Evolutionary conservation across 768 basidiomycete genomes (phyloP).

Genomic region (Cyathus striatus): DNA sequence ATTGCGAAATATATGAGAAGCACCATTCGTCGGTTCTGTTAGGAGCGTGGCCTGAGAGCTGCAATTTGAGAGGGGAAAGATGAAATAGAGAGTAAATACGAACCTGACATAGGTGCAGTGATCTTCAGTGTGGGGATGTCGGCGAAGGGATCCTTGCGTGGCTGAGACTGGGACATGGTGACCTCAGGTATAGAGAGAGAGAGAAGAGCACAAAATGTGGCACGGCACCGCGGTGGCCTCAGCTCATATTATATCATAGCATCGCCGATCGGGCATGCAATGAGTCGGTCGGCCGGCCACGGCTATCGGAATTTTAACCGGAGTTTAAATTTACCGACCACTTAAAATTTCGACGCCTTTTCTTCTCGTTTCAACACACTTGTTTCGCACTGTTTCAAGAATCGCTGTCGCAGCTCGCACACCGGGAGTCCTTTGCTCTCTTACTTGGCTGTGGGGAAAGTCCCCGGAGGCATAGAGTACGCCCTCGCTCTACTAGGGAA

Average conservation of each 20-base stretch:
- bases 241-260: too few species aligned
- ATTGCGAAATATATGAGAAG: conserved; percentile 58
- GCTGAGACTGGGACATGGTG: conserved; percentile 24
- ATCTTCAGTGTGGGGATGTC: conserved; percentile 53
- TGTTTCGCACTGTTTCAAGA: conserved; percentile 60
- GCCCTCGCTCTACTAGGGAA: conserved; percentile 55
- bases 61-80: conserved; percentile 1
- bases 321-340: conserved; percentile 14
- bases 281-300: background rate
- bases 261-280: too few species aligned
- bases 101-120: conserved; percentile 46
- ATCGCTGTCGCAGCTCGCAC: conserved; percentile 82
- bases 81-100: conserved; percentile 3
- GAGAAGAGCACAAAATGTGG: background rate
- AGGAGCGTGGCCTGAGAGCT: conserved; percentile 46
- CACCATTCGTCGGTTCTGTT: conserved; percentile 62
- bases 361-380: background rate
- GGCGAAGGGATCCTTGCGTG: conserved; percentile 33
- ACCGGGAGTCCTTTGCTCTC: conserved; percentile 52
- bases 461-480: conserved; percentile 86
- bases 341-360: conserved; percentile 5
- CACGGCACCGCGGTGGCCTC: too few species aligned
- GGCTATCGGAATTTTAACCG: conserved; percentile 10
- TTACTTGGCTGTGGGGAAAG: conserved; percentile 80
- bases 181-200: conserved; percentile 24